A percentile compares a stretch with the other conserved stretches of the same genome.
Evolutionary conservation across 331 rosid genomes (phyloP).

Genomic region (Rosa hybrid): DNA sequence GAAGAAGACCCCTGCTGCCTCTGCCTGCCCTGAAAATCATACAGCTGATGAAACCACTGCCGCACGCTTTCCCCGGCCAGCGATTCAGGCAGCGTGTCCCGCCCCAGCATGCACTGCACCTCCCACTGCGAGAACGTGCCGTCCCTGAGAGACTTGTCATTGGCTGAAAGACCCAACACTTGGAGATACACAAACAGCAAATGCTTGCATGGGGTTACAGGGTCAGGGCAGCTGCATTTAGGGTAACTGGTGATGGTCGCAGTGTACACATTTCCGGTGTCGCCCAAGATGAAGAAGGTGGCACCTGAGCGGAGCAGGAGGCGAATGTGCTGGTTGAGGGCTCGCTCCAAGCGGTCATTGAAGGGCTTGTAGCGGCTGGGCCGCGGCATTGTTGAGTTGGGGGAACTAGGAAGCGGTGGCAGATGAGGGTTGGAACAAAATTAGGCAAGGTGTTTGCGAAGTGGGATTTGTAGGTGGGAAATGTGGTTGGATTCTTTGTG

Average conservation of each 20-base stretch:
- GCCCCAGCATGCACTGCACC: constrained; percentile 41
- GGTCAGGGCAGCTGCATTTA: constrained; percentile 88
- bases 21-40: constrained; percentile 22
- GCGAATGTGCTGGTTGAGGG: constrained; percentile 69
- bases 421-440: constrained; percentile 9
- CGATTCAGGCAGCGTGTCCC: constrained; percentile 48
- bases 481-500: constrained; percentile 51
- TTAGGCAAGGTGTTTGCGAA: not conserved
- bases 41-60: constrained; percentile 61
- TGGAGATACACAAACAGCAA: constrained; percentile 68
- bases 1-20: not conserved
- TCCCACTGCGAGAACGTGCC: constrained; percentile 61
- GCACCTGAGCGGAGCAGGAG: constrained; percentile 75
- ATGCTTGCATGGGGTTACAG: constrained; percentile 81
- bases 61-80: constrained; percentile 52
- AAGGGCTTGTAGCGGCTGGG: constrained; percentile 40
- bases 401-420: constrained; percentile 20
- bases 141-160: constrained; percentile 59
- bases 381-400: constrained; percentile 15
- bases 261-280: constrained; percentile 82
- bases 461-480: constrained; percentile 17
- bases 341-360: constrained; percentile 64
- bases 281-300: constrained; percentile 71
- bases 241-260: constrained; percentile 54
- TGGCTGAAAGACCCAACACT: constrained; percentile 54